These are phyloP conservation scores for Megacollybia platyphylla DNA, from an alignment of 1,284 basidiomycete species.

Conservation along the genomic window DNA sequence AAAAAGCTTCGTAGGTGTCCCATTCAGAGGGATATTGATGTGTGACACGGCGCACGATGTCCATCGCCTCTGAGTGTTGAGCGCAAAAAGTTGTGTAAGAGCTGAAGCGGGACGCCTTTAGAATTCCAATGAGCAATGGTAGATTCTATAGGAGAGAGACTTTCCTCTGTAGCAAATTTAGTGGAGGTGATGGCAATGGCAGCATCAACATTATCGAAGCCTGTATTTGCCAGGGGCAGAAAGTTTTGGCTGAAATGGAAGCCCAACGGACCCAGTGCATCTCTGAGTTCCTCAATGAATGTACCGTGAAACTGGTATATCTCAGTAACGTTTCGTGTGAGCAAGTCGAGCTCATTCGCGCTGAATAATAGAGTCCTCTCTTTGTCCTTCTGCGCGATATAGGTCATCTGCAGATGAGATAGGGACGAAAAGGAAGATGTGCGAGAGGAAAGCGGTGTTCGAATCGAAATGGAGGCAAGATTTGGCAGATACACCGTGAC, in stretches of 20 bases:
- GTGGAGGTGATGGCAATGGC: slow-evolving; percentile 46
- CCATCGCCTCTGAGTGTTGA: slow-evolving; percentile 69
- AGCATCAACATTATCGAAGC: slow-evolving; percentile 23
- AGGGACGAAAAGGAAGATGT: slow-evolving; percentile 28
- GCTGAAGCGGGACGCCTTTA: slow-evolving; percentile 61
- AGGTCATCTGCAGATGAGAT: slow-evolving; percentile 13
- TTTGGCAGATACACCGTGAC: slow-evolving; percentile 46
- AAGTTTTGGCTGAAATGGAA: slow-evolving; percentile 21
- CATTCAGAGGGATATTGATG: slow-evolving; percentile 57
- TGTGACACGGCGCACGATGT: slow-evolving; percentile 55
- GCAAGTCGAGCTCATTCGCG: slow-evolving; percentile 36
- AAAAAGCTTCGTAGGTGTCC: slow-evolving; percentile 72
- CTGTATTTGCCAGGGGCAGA: slow-evolving; percentile 11
- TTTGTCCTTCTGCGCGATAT: slow-evolving; percentile 20
- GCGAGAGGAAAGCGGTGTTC: slow-evolving; percentile 21
- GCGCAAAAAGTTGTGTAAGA: slow-evolving; percentile 79
- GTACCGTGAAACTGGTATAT: slow-evolving; percentile 67
- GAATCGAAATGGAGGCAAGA: slow-evolving; percentile 23
- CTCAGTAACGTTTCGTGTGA: slow-evolving; percentile 64
- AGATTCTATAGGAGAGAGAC: slow-evolving; percentile 11
- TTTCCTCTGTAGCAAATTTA: slow-evolving; percentile 57
- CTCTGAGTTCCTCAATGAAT: slow-evolving; percentile 49
- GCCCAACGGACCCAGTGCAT: slow-evolving; percentile 42
- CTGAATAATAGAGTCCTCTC: slow-evolving; percentile 32
- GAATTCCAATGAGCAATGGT: slow-evolving; percentile 4